A percentile compares a stretch with the other conserved stretches of the same genome.
phyloP scores from a whole-genome alignment of 2,329 filamentous ascomycete genomes.

The Trichophaea hybrida region DNA sequence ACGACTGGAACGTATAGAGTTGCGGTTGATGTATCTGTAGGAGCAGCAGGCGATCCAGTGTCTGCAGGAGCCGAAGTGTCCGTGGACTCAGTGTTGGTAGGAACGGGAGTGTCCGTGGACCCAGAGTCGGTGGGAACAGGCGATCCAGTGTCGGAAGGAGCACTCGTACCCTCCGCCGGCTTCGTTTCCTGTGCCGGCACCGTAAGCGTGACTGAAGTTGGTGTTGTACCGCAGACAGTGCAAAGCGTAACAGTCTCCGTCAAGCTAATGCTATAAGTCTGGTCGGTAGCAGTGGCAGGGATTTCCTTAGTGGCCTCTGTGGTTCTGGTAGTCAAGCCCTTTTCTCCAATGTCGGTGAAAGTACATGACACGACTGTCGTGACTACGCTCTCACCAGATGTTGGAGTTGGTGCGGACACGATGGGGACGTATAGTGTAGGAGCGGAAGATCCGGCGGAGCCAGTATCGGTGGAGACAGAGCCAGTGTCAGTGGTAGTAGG shows the following conservation, averaged over 20 bases:
- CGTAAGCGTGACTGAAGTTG: neutral
- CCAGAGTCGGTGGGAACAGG: neutral
- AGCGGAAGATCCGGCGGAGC: too few relatives aligned
- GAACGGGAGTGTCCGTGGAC: neutral
- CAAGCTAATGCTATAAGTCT: neutral
- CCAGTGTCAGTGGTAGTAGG: too few relatives aligned
- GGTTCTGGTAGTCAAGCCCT: conserved; percentile 10
- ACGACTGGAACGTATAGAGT: neutral
- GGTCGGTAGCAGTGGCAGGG: conserved; percentile 12
- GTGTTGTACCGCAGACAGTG: neutral
- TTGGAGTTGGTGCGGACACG: neutral
- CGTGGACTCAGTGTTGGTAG: neutral
- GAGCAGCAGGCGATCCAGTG: neutral
- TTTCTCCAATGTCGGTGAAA: neutral
- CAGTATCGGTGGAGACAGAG: too few relatives aligned
- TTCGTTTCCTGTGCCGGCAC: neutral
- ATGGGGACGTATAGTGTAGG: neutral
- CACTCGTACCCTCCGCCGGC: neutral
- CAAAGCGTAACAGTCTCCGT: neutral
- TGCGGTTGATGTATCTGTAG: neutral
- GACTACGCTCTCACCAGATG: neutral
- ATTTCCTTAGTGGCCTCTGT: conserved; percentile 26
- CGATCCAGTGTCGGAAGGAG: neutral
- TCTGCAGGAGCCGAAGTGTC: neutral
- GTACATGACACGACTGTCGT: neutral